Evolutionary conservation across 2,329 filamentous ascomycete genomes (phyloP).

Genomic region (Colletotrichum gigasporum): DNA sequence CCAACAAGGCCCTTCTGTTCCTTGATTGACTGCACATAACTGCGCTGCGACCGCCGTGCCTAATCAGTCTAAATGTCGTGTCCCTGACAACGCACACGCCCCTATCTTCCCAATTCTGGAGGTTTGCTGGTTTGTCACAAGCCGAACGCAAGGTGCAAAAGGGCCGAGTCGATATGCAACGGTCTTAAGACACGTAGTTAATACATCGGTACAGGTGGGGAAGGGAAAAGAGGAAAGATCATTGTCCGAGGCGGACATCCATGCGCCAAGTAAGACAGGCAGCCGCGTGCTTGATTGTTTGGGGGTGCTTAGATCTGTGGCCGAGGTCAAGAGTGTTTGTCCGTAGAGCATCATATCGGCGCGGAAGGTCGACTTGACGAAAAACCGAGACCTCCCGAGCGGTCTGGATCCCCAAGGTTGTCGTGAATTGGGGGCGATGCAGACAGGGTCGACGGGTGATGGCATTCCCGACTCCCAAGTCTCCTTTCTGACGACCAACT

Average conservation of each 20-base stretch:
- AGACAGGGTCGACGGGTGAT: neutral
- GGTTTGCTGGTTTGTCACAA: neutral
- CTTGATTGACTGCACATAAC: no score
- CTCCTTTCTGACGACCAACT: neutral
- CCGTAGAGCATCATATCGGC: neutral
- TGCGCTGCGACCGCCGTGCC: no score
- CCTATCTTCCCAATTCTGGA: no score
- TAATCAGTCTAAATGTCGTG: no score
- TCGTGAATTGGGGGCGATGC: neutral
- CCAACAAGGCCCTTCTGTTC: no score
- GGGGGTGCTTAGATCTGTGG: neutral
- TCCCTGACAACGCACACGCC: no score
- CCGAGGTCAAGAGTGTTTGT: neutral
- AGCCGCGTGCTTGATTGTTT: neutral
- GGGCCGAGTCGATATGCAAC: neutral
- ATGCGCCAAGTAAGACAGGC: neutral
- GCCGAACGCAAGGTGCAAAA: neutral
- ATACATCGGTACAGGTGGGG: no score
- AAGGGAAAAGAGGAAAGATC: slow-evolving; percentile 6
- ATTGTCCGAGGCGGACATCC: neutral
- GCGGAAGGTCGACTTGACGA: neutral
- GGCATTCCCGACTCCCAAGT: neutral
- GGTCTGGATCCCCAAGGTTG: no score
- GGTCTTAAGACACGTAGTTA: no score
- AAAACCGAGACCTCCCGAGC: neutral